A percentile compares a stretch with the other conserved stretches of the same genome.
Evolutionary conservation across 2,329 filamentous ascomycete genomes (phyloP).

Genomic region (Coniochaeta sp.): DNA sequence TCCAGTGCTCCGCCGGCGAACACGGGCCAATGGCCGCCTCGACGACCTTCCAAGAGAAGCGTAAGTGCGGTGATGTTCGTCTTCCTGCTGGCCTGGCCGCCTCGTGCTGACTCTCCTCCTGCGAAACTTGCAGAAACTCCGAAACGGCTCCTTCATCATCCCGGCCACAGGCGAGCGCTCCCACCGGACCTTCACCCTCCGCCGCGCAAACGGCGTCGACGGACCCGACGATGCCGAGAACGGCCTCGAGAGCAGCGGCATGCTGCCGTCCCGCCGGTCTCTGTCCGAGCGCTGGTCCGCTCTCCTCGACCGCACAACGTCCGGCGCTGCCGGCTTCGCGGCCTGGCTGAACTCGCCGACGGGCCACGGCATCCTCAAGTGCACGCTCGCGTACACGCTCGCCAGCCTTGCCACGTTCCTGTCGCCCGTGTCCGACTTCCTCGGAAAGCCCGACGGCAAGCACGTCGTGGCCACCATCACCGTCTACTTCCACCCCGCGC

Average conservation of each 20-base stretch:
- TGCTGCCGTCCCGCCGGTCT: conserved; percentile 26
- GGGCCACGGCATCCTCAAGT: conserved; percentile 80
- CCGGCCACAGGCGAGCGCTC: conserved; percentile 80
- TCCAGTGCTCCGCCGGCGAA: neutral
- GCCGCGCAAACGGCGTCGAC: conserved; percentile 28
- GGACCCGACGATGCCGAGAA: conserved; percentile 10
- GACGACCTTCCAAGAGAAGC: conserved; percentile 36
- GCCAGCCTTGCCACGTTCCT: conserved; percentile 84
- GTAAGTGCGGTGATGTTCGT: conserved; percentile 25
- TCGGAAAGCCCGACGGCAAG: conserved; percentile 84
- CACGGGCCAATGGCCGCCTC: conserved; percentile 31
- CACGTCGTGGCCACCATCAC: conserved; percentile 91
- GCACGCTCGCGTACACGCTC: conserved; percentile 80
- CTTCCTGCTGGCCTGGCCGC: too few species aligned
- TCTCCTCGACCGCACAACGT: conserved; percentile 27
- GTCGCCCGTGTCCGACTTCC: conserved; percentile 59
- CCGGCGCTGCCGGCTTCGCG: conserved; percentile 34
- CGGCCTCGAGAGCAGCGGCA: conserved; percentile 23
- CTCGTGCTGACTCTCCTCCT: neutral
- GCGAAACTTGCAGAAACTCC: conserved; percentile 55
- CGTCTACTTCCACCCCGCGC: conserved; percentile 88
- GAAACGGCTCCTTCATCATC: conserved; percentile 80
- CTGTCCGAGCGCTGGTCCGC: conserved; percentile 25
- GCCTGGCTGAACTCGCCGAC: conserved; percentile 62
- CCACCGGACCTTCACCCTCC: conserved; percentile 71